Base-by-base conservation (phyloP, 1,139 yeast species). In the Suhomyces coccinellae region DNA sequence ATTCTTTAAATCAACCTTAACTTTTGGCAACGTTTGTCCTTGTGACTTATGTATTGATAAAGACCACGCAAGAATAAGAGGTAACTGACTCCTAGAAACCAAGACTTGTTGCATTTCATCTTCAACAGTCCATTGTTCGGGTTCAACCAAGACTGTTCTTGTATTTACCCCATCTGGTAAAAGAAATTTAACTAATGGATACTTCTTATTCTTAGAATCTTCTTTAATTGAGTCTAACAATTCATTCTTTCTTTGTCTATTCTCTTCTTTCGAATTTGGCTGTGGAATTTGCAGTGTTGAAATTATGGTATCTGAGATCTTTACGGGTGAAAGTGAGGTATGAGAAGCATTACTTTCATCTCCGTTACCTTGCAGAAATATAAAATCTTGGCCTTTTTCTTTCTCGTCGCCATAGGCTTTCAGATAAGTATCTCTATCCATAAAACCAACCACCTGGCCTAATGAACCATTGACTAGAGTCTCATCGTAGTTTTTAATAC, bases 1-100 rank as follows among this genome's bases (percentile, higher is more conserved):
- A 47, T 75, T 73, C 32, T 77, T 72, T 50, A 93, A 71, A 62
- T 95, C 96, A 6, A 93, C 96, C 54, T 80, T 80, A 2, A 89
- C 96, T 52, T 80, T 79, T 3, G 86, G 85, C 40, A 93, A 68
- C 0, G 99, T 91, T 62, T 95, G 99, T 2, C 99, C 99, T 62
- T 93, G 99, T 0, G 97, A 85, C 65, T 93, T 93, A 62, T 93
- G 99, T 41, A 93, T 91, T 0, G 97, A 89, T 35, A 93, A 67
- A 0, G 99, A 91, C 97, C 98, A 93, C 0, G 99, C 96, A 14
- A 91, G 69, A 56, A 90, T 85, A 42, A 93, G 67, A 0, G 99
- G 99, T 2, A 93, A 60, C 58, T 89, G 96, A 6, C 56, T 60
- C 45, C 72, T 55, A 32, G 64, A 63, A 16, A 66, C 71, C 29